Evolutionary conservation across 257 asterid species (phyloP), one percentile per base, ranked within the genome.

Genomic region (Echium plantagineum): DNA sequence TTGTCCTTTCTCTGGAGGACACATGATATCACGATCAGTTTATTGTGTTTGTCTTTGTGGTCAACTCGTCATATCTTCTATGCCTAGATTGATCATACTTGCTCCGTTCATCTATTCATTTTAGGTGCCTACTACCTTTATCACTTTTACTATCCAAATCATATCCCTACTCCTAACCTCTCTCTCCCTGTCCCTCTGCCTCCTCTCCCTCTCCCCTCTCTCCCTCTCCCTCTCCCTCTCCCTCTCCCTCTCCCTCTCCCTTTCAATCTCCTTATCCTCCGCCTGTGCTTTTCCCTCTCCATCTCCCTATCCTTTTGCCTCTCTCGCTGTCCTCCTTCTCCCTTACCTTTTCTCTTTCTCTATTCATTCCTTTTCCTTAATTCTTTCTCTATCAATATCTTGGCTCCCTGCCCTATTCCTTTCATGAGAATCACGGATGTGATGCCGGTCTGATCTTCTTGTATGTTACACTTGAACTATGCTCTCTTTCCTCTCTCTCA

Each of bases 401-500:
- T 75, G 67, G 75, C 87, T 77, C 20, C 76, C 83, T 67, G 79
- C 94, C 80, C 83, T 72, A 55, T 76, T 63, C 24, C 71, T 58
- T n/a, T 80, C 82, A 18, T 48, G 59, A 52, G 60, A 75, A 59
- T 81, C 93, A 70, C 79, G 77, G 66, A 66, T 67, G 67, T 67
- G 72, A 74, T 75, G 75, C 64, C 79, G 67, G 64, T 74, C 90
- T 59, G 17, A 53, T 65, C 75, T 77, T 64, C 76, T 82, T 2
- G 21, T 47, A 68, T 77, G 77, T 66, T n/a, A 60, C 52, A 72
- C 70, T 71, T 65, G 86, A 75, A 72, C 80, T 77, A 54, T 65
- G 83, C 65, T 83, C 88, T 69, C 80, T 76, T 70, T 75, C 65
- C 66, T 65, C 57, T 75, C 85, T 68, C 76, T 74, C 21, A 58